Percentiles rank a stretch among this genome's conserved stretches.
These are phyloP conservation scores for Terfezia boudieri DNA, from an alignment of 495 filamentous ascomycete species.

Conservation along the genomic window DNA sequence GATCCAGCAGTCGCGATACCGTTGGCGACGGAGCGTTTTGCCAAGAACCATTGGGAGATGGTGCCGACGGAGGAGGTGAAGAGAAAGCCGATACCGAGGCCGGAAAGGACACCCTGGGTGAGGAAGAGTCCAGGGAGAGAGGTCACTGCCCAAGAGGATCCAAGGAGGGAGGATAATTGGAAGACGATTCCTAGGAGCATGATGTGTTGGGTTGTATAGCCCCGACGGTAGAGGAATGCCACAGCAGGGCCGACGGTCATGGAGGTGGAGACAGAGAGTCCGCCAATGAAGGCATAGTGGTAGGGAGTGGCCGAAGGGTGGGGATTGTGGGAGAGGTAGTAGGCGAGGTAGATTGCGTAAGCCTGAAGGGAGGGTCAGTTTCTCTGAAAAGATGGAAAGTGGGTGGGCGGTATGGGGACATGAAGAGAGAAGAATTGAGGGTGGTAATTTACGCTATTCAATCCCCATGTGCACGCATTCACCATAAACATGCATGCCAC, in stretches of 20 bases:
- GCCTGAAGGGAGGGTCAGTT: conserved; percentile 19
- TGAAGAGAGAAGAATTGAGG: no score
- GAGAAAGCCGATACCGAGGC: conserved; percentile 51
- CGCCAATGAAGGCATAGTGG: conserved; percentile 51
- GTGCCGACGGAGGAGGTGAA: conserved; percentile 52
- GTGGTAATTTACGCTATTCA: conserved; percentile 22
- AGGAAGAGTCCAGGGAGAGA: conserved; percentile 45
- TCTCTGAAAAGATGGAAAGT: background rate
- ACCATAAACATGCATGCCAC: conserved; percentile 29
- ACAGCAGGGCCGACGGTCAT: conserved; percentile 43
- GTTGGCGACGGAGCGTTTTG: conserved; percentile 46
- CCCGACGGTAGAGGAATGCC: conserved; percentile 31
- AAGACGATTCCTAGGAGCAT: conserved; percentile 39
- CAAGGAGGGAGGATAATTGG: conserved; percentile 36
- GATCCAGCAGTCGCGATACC: conserved; percentile 49
- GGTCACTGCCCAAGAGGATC: conserved; percentile 42
- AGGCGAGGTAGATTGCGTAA: conserved; percentile 49
- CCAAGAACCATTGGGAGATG: conserved; percentile 58
- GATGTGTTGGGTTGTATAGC: conserved; percentile 31
- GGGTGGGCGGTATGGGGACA: background rate
- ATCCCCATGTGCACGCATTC: conserved; percentile 32
- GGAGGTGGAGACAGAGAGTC: conserved; percentile 41
- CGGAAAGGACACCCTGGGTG: conserved; percentile 54
- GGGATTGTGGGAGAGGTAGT: conserved; percentile 38
- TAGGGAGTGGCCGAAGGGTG: conserved; percentile 37